These are phyloP conservation scores for Persicaria maculosa DNA, from an alignment of 148 eudicot species.

Conservation along the genomic window DNA sequence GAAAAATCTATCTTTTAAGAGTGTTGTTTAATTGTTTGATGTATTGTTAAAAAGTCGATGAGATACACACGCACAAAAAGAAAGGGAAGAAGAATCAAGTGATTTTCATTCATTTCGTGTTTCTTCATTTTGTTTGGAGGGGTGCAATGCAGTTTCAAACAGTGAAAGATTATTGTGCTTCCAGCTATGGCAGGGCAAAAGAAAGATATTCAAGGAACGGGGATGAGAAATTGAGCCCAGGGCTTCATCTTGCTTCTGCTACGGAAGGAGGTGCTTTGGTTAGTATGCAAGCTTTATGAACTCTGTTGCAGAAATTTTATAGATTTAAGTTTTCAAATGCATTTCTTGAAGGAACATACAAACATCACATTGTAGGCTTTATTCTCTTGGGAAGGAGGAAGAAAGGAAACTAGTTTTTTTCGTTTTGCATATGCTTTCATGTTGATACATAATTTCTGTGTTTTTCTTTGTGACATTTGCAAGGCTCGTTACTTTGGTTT, in stretches of 20 bases:
- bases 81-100: no score
- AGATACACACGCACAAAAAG: no score
- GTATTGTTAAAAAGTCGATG: background rate
- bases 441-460: background rate
- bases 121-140: background rate
- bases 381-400: background rate
- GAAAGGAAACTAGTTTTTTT: background rate
- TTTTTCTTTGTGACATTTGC: background rate
- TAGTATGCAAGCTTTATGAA: slow-evolving; percentile 21
- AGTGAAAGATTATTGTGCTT: background rate
- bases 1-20: no score
- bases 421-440: background rate
- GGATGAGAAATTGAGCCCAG: slow-evolving; percentile 59
- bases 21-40: no score
- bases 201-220: slow-evolving; percentile 54
- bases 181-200: slow-evolving; percentile 89
- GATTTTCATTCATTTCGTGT: no score
- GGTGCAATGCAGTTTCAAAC: background rate
- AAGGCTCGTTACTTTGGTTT: background rate
- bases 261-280: slow-evolving; percentile 98
- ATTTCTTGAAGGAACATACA: background rate
- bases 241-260: slow-evolving; percentile 87
- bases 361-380: background rate
- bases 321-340: background rate
- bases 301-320: background rate